Conservation (phyloP, 345 rosid genomes). For the Carallia pectinifolia region DNA sequence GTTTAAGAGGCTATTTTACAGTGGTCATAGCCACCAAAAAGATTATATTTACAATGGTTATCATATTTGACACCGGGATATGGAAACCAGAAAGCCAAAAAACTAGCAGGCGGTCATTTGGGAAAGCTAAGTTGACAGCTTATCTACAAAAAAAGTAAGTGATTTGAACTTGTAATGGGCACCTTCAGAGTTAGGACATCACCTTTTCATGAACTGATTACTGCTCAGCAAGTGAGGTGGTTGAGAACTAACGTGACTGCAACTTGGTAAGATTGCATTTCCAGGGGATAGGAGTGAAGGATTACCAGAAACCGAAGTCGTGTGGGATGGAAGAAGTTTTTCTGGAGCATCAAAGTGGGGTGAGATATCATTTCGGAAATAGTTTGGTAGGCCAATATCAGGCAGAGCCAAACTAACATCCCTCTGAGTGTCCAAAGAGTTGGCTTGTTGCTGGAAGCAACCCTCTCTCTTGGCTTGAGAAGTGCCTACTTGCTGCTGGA, state of each 20-base stretch:
- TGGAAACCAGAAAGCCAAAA: background rate
- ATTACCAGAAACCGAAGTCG: slow-evolving; percentile 6
- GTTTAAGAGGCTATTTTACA: background rate
- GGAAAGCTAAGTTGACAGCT: no score
- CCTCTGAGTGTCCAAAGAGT: background rate
- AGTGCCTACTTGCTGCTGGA: slow-evolving; percentile 32
- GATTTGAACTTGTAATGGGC: background rate
- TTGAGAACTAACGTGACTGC: slow-evolving; percentile 16
- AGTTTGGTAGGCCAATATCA: slow-evolving; percentile 36
- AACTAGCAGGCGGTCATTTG: background rate
- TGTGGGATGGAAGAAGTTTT: slow-evolving; percentile 21
- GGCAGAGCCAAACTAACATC: slow-evolving; percentile 30
- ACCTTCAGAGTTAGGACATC: slow-evolving; percentile 1
- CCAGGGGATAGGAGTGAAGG: slow-evolving; percentile 7
- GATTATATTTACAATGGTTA: background rate
- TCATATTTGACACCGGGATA: background rate
- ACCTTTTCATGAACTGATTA: slow-evolving; percentile 15
- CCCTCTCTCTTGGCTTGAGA: slow-evolving; percentile 7
- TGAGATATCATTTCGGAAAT: slow-evolving; percentile 32
- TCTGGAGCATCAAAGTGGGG: slow-evolving; percentile 15
- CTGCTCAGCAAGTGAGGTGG: slow-evolving; percentile 20
- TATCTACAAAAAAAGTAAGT: background rate
- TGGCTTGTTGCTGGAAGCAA: background rate
- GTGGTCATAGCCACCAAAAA: background rate
- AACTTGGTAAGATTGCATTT: slow-evolving; percentile 24